phyloP scores from a whole-genome alignment of 106 monocot genomes.

The Triglochin maritima region DNA sequence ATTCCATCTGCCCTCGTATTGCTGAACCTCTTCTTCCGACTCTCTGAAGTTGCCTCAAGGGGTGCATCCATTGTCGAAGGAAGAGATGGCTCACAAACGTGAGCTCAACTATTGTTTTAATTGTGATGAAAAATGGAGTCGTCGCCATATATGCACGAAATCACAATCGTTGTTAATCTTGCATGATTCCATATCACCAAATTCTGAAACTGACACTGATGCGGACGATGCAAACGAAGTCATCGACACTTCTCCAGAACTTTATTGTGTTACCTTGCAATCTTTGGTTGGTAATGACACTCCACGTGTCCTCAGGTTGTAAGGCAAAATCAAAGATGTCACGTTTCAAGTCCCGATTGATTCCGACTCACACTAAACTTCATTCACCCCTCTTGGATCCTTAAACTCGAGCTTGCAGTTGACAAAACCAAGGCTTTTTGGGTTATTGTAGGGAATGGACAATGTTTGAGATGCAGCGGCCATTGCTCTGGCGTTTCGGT shows the following conservation, averaged over 20 bases:
- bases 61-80: neutral
- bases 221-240: neutral
- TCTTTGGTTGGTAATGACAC: neutral
- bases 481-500: neutral
- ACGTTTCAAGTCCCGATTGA: neutral
- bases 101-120: neutral
- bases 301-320: neutral
- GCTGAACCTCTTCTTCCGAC: neutral
- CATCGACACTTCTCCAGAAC: neutral
- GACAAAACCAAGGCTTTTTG: neutral
- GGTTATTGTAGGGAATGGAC: neutral
- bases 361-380: neutral
- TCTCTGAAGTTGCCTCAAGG: neutral
- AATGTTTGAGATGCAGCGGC: neutral
- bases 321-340: neutral
- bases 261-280: neutral
- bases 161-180: no score
- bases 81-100: neutral
- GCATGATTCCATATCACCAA: no score
- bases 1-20: fast-evolving
- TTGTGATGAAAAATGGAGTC: neutral
- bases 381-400: neutral
- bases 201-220: neutral
- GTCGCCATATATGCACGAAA: no score
- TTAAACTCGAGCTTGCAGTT: neutral